phyloP scores from a whole-genome alignment of 306 rosid genomes.

The Gleditsia sinensis region DNA sequence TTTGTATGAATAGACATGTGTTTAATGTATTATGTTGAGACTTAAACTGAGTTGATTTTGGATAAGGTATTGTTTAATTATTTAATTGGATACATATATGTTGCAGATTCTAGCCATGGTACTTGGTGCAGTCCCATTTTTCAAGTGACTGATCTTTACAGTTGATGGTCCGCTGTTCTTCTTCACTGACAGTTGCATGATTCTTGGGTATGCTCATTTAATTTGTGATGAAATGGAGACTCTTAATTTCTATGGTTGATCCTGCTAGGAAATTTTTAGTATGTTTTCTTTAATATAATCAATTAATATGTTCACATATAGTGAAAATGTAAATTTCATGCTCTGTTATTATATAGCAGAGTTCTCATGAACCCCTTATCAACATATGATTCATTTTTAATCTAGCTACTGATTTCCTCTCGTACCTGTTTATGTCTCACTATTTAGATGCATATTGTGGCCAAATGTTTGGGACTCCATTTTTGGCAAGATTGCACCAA shows the following conservation, averaged over 20 bases:
- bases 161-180: constrained; percentile 87
- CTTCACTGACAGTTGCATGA: constrained; percentile 97
- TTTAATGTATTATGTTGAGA: neutral
- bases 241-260: constrained; percentile 7
- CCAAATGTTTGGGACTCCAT: too few relatives aligned
- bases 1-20: neutral
- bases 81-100: neutral
- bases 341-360: too few relatives aligned
- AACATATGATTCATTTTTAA: too few relatives aligned
- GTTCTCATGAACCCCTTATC: too few relatives aligned
- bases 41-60: neutral
- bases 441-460: too few relatives aligned
- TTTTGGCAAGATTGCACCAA: too few relatives aligned
- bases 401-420: too few relatives aligned
- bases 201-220: constrained; percentile 81
- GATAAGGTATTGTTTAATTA: neutral
- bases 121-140: constrained; percentile 76
- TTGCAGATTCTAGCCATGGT: constrained; percentile 89
- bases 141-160: constrained; percentile 70
- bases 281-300: neutral
- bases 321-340: too few relatives aligned
- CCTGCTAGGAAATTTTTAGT: constrained; percentile 15
- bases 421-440: too few relatives aligned
- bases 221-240: constrained; percentile 16
- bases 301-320: neutral